Conservation (phyloP, 148 eudicot genomes). For the Rhododendron griersonianum region DNA sequence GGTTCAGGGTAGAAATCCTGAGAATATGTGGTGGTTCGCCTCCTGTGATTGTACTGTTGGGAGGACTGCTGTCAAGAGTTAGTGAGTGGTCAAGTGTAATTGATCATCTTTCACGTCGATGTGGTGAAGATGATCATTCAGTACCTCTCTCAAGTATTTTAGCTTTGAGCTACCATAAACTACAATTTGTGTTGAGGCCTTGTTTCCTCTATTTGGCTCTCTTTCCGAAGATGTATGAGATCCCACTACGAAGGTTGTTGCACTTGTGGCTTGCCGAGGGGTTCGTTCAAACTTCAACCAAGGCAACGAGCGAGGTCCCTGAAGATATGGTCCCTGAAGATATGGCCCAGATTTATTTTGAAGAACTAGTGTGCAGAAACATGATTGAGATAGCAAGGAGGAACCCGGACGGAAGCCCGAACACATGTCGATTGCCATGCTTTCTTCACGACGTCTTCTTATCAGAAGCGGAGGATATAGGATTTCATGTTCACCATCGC, state of each 20-base stretch:
- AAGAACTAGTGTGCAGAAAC: slow-evolving; percentile 33
- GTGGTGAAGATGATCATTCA: background rate
- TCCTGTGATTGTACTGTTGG: background rate
- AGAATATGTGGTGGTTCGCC: background rate
- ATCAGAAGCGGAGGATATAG: slow-evolving; percentile 16
- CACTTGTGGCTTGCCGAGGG: slow-evolving; percentile 54
- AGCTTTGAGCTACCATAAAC: slow-evolving; percentile 33
- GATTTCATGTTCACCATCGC: slow-evolving; percentile 22
- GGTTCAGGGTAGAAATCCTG: background rate
- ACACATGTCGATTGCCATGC: slow-evolving; percentile 32
- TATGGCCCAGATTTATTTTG: slow-evolving; percentile 24
- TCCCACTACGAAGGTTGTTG: slow-evolving; percentile 33
- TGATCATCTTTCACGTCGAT: background rate
- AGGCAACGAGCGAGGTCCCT: background rate
- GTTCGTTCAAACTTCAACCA: slow-evolving; percentile 10
- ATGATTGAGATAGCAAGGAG: slow-evolving; percentile 31
- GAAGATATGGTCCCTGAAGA: slow-evolving; percentile 29
- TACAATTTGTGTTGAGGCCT: slow-evolving; percentile 24
- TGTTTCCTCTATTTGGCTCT: slow-evolving; percentile 48
- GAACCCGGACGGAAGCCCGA: slow-evolving; percentile 38
- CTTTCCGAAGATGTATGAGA: slow-evolving; percentile 35
- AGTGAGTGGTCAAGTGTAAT: background rate
- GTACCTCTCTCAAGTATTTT: slow-evolving; percentile 4
- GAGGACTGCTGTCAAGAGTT: background rate
- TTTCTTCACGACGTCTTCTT: slow-evolving; percentile 25